Evolutionary conservation across 2,329 filamentous ascomycete species (phyloP).

Genomic region (Alternaria metachromatica): DNA sequence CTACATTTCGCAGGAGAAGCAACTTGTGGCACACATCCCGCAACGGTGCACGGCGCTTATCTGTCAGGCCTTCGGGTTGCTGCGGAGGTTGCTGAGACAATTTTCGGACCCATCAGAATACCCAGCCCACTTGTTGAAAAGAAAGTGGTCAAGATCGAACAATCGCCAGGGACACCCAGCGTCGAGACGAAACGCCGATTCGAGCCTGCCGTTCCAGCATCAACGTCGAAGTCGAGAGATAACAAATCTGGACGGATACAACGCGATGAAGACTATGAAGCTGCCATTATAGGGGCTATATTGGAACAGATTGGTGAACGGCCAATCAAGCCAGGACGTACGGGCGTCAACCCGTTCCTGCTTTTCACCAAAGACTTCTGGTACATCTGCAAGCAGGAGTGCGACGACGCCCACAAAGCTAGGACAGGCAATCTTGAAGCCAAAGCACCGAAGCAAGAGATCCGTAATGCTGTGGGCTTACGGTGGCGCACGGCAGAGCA

Average conservation of each 20-base stretch:
- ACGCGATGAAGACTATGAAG: slow-evolving; percentile 59
- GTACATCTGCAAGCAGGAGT: slow-evolving; percentile 67
- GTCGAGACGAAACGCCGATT: slow-evolving; percentile 34
- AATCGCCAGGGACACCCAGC: slow-evolving; percentile 14
- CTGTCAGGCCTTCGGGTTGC: slow-evolving; percentile 90
- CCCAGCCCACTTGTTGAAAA: slow-evolving; percentile 75
- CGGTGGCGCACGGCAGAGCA: slow-evolving; percentile 84
- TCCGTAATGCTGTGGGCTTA: slow-evolving; percentile 82
- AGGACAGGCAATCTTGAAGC: slow-evolving; percentile 70
- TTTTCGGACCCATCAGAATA: slow-evolving; percentile 82
- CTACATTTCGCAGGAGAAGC: slow-evolving; percentile 96
- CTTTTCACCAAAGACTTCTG: slow-evolving; percentile 83
- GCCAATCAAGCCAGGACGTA: slow-evolving; percentile 73
- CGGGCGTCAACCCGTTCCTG: slow-evolving; percentile 83
- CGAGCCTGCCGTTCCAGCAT: slow-evolving; percentile 20
- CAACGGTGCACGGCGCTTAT: slow-evolving; percentile 96
- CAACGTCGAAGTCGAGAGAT: slow-evolving; percentile 8
- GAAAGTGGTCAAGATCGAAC: slow-evolving; percentile 53
- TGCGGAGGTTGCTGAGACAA: slow-evolving; percentile 79
- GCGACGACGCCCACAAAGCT: slow-evolving; percentile 69
- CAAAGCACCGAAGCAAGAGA: slow-evolving; percentile 73
- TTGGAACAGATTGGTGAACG: slow-evolving; percentile 73
- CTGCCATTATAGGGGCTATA: slow-evolving; percentile 64
- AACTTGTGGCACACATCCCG: slow-evolving; percentile 92
- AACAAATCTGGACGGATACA: slow-evolving; percentile 33